Evolutionary conservation across 2,329 filamentous ascomycete genomes (phyloP).

Genomic region (Trichophyton equinum): DNA sequence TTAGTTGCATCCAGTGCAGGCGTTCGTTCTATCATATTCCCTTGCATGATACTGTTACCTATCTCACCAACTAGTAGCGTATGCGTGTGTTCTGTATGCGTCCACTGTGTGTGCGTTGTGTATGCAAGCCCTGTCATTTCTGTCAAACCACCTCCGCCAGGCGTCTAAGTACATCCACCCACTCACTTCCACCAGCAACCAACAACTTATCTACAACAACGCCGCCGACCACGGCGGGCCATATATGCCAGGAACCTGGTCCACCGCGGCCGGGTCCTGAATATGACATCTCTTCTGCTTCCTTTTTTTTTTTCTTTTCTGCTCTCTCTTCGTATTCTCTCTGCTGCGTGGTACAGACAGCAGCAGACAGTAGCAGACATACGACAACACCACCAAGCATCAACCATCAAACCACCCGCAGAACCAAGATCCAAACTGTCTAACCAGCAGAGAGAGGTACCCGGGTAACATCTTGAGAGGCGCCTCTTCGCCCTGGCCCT

Average conservation of each 20-base stretch:
- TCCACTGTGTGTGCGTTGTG: neutral
- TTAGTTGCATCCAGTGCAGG: neutral
- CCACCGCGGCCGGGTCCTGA: neutral
- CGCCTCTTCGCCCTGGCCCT: neutral
- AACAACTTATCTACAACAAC: too few species aligned
- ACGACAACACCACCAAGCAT: neutral
- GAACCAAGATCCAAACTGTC: neutral
- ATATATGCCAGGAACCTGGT: neutral
- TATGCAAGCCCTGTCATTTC: neutral
- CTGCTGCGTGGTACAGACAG: neutral
- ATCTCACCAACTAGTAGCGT: neutral
- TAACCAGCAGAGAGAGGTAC: too few species aligned
- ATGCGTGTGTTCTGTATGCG: neutral
- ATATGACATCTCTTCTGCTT: neutral
- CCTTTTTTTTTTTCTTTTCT: neutral
- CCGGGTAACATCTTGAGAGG: neutral
- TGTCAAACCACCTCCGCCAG: neutral
- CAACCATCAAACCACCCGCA: neutral
- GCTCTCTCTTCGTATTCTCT: neutral
- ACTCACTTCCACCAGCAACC: too few species aligned
- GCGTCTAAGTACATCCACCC: too few species aligned
- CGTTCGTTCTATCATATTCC: neutral
- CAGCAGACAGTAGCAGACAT: neutral
- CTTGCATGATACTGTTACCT: neutral
- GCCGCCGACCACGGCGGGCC: too few species aligned